Base-by-base conservation (phyloP, 306 rosid species). In the Quercus engelmannii region DNA sequence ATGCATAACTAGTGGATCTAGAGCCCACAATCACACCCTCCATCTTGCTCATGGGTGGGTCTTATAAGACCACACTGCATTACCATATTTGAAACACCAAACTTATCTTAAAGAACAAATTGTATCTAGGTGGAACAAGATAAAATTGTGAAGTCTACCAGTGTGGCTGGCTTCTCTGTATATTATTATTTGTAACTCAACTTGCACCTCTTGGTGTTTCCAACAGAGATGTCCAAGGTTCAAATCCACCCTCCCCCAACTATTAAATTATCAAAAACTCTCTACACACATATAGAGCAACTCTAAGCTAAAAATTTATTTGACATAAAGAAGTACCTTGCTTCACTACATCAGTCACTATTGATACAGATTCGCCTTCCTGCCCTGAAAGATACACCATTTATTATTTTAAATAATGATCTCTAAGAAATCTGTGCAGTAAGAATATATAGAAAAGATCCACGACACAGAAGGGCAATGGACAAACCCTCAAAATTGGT, bases 401-500 rank as follows among this genome's bases (percentile, higher is more conserved):
- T 30, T 74, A 78, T 69, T 56, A 77, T 52, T 43, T 79, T 77
- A 86, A 5, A 14, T 51, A 71, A 59, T 52, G 41, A 80, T 41
- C 33, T 49, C 28, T 19, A 8, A 58, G 75, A 74, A 71, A 83
- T 70, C 21, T 25, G 73, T 62, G 79, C 7, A 65, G 28, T 75
- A 75, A 78, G 67, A 38, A 79, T 63, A 61, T 18, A 71, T 4
- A 55, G 33, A 74, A 74, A 33, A 70, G 77, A 65, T 74, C 77
- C 65, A 72, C 31, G 76, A 57, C n/a, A 73, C 72, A 79, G 55
- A 58, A 74, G 71, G 57, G 55, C 20, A 56, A 21, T 25, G 67
- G 23, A 68, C 82, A 76, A 83, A 95, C 99, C 99, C 85, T 95
- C 99, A 83, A 95, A 88, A 71, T 95, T 95, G 83, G 88, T 90